Base-by-base conservation (phyloP, 176 grass and related monocot species). In the Eragrostis curvula region DNA sequence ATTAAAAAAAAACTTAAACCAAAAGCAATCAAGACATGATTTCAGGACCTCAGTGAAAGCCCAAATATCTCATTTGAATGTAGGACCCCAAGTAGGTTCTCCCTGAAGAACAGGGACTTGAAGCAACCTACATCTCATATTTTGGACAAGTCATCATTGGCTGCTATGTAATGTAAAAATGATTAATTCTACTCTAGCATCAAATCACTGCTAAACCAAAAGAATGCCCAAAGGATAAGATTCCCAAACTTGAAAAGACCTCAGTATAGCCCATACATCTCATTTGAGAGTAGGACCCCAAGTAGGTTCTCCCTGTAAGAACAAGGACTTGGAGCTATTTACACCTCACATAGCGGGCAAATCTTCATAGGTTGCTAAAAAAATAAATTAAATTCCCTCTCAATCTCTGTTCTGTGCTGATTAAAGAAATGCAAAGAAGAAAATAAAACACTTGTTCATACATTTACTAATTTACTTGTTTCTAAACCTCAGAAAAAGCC, bases 61-160 rank as follows among this genome's bases (percentile, higher is more conserved):
- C 84, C 40, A 59, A 27, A 12, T 10, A 86, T 41, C 9, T 75
- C 85, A 81, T 81, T 75, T 30, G 8, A 86, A 74, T 75, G 70
- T 59, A 68, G 69, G 77, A 58, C 40, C 21, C 69, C 85, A 86
- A 86, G 85, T 86, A 86, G 77, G 85, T 87, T 87, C 78, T 86
- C 70, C 85, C 70, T 85, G 23, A 45, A 42, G 3, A 76, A 59
- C 69, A 85, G 61, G 61, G 21, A 73, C 70, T 81, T 87, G 50
- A 21, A 81, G 70, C 18, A 28, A 47, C n/a, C 77, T 75, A 60
- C 77, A 80, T 24, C 84, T 86, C 41, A 80, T 6, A 68, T 2
- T 6, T 79, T 12, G 11, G 68, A 52, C 49, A 74, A 49, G 1
- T 47, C 48, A 72, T 59, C 57, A 60, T 27, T 1, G 23, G 57